Conservation (phyloP, 140 eudicot species). For the Flaveria floridana region DNA sequence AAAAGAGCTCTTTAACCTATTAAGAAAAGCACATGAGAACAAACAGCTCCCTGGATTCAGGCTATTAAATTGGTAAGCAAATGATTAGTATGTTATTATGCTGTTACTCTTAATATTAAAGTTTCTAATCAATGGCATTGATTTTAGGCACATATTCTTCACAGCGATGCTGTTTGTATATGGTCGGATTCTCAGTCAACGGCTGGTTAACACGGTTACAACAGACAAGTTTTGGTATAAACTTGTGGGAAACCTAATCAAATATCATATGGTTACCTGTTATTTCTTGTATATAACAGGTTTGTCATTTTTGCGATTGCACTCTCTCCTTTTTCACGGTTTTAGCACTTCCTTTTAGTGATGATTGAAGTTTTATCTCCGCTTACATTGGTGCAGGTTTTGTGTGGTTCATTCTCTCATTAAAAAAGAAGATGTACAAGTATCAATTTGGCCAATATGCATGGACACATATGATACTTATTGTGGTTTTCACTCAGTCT, state of each 20-base stretch:
- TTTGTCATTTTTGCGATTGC: slow-evolving; percentile 31
- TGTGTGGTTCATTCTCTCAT: slow-evolving; percentile 87
- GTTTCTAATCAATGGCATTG: slow-evolving; percentile 15
- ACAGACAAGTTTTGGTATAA: slow-evolving; percentile 77
- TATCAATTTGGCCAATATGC: slow-evolving; percentile 98
- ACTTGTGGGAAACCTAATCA: slow-evolving; percentile 76
- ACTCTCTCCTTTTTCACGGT: not conserved
- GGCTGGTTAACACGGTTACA: slow-evolving; percentile 85
- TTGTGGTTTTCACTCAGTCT: slow-evolving; percentile 94
- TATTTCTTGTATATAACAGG: slow-evolving; percentile 93
- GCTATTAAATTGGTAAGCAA: slow-evolving; percentile 71
- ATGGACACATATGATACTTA: slow-evolving; percentile 98
- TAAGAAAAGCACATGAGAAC: slow-evolving; percentile 79
- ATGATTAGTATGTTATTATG: not conserved
- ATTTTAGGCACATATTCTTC: slow-evolving; percentile 91
- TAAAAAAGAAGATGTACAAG: slow-evolving; percentile 95
- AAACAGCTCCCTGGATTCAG: slow-evolving; percentile 88
- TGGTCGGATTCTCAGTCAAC: slow-evolving; percentile 94
- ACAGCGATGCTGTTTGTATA: slow-evolving; percentile 72
- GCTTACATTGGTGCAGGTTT: slow-evolving; percentile 51
- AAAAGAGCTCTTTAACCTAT: slow-evolving; percentile 74
- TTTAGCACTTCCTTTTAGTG: not conserved
- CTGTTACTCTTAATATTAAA: not conserved
- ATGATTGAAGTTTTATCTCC: slow-evolving; percentile 18
- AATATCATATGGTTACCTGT: slow-evolving; percentile 94